A percentile compares a stretch with the other conserved stretches of the same genome.
Evolutionary conservation across 2,329 filamentous ascomycete genomes (phyloP).

Genomic region (Fusarium tjaetaba): DNA sequence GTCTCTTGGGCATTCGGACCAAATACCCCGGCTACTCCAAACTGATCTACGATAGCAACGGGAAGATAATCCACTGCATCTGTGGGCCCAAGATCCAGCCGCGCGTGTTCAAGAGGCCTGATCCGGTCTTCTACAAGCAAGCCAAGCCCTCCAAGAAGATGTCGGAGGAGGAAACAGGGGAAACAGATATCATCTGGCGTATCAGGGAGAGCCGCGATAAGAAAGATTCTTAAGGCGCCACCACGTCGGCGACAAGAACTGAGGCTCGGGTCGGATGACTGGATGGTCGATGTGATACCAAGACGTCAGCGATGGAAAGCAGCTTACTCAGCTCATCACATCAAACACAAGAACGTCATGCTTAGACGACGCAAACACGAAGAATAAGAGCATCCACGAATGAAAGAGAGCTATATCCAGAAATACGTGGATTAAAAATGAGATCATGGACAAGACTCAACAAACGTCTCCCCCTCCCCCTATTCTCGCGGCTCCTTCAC

Average conservation of each 20-base stretch:
- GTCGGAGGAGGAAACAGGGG: background rate
- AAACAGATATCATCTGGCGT: background rate
- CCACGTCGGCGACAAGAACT: too few relatives aligned
- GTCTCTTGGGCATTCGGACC: background rate
- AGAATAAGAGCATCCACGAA: background rate
- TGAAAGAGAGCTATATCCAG: background rate
- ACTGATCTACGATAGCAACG: background rate
- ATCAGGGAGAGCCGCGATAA: background rate
- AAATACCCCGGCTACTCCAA: background rate
- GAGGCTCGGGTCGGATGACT: too few relatives aligned
- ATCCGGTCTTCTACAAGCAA: background rate
- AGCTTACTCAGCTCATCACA: background rate
- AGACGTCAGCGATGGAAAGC: background rate
- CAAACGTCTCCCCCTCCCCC: too few relatives aligned
- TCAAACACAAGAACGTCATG: background rate
- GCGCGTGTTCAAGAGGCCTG: background rate
- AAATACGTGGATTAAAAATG: fast-evolving
- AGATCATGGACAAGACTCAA: background rate
- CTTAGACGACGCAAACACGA: fast-evolving
- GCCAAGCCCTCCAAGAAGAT: background rate
- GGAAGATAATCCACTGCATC: background rate
- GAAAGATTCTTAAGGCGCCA: background rate
- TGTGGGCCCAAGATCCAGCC: background rate
- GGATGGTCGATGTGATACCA: background rate
- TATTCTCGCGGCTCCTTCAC: background rate